These are phyloP conservation scores for Nephelium lappaceum DNA, from an alignment of 345 rosid genomes.

Conservation along the genomic window DNA sequence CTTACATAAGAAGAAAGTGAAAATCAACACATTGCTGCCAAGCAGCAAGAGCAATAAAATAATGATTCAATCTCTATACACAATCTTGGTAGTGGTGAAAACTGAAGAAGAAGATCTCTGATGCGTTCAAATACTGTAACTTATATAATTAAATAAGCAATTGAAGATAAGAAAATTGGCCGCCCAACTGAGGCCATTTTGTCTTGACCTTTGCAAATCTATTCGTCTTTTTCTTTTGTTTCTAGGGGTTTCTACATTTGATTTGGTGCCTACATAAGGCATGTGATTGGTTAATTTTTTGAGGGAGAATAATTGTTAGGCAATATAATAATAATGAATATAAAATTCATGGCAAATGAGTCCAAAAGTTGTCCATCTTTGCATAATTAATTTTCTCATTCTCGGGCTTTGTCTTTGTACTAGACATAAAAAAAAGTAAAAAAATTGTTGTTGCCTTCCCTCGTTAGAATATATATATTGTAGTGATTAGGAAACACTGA, in stretches of 20 bases:
- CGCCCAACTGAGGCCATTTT: conserved; percentile 1
- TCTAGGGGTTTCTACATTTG: conserved; percentile 2
- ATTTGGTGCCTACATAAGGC: conserved; percentile 9
- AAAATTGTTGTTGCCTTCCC: not conserved
- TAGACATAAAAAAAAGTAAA: not conserved
- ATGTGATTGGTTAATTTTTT: conserved; percentile 15
- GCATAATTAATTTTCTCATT: not conserved
- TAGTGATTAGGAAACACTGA: not conserved
- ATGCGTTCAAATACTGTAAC: not conserved
- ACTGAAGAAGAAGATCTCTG: conserved; percentile 18
- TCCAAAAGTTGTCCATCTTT: conserved; percentile 9
- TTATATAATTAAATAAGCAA: conserved; percentile 3
- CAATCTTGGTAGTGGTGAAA: conserved; percentile 14
- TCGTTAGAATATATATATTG: not conserved
- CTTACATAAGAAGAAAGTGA: not conserved
- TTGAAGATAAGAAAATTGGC: conserved; percentile 9
- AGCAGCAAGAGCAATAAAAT: not conserved
- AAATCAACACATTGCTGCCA: not conserved
- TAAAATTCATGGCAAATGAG: not conserved
- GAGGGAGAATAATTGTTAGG: not conserved
- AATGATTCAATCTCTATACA: not conserved
- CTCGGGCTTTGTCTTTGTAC: not conserved
- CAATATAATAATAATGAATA: not conserved
- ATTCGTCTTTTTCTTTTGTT: not conserved
- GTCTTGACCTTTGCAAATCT: not conserved